These are phyloP conservation scores for Gentiana macrophylla DNA, from an alignment of 257 asterid genomes.

Conservation along the genomic window DNA sequence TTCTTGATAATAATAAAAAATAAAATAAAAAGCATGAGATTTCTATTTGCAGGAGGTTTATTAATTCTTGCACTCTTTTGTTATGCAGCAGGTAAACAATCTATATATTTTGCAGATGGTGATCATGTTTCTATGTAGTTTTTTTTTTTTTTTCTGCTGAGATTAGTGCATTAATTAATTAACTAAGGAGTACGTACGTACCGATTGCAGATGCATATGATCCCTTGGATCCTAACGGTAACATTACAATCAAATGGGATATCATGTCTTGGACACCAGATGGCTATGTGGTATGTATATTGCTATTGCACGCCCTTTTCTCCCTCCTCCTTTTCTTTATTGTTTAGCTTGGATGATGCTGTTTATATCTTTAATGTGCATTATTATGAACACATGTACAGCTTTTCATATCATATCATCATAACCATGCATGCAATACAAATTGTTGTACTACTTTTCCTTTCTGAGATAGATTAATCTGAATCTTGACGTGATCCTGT, in stretches of 20 bases:
- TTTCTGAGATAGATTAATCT: background rate
- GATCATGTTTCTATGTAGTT: background rate
- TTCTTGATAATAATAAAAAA: too few species aligned
- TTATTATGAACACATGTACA: too few species aligned
- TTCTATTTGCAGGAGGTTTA: constrained; percentile 16
- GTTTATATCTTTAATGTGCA: too few species aligned
- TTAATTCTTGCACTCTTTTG: constrained; percentile 21
- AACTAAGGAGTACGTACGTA: too few species aligned
- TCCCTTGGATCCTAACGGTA: constrained; percentile 87
- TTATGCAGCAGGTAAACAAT: constrained; percentile 40
- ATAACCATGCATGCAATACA: too few species aligned
- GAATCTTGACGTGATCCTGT: background rate
- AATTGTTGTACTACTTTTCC: too few species aligned
- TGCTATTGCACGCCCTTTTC: background rate
- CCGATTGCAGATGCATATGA: constrained; percentile 61
- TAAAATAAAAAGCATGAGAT: constrained; percentile 21
- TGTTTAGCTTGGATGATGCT: background rate
- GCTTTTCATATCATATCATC: too few species aligned
- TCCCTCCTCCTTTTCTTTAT: background rate
- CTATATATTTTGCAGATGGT: background rate
- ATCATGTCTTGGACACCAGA: constrained; percentile 88
- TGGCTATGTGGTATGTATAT: constrained; percentile 66
- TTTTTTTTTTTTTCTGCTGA: too few species aligned
- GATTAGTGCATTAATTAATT: too few species aligned
- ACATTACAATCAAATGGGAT: constrained; percentile 94